Conservation (phyloP, 495 filamentous ascomycete genomes). For the Podospora appendiculata region DNA sequence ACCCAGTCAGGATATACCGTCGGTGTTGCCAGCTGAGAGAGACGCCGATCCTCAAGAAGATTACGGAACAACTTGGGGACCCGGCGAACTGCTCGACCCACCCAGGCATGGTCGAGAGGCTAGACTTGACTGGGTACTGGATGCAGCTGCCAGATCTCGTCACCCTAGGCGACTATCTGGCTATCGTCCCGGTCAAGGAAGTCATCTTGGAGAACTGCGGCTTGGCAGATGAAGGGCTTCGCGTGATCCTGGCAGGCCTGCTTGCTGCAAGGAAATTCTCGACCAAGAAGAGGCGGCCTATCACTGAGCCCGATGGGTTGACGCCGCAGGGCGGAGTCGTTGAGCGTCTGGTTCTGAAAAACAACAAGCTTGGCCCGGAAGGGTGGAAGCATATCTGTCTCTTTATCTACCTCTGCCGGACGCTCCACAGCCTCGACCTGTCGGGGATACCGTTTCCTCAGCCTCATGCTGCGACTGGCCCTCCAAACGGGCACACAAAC, state of each 20-base stretch:
- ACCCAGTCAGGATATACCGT: constrained; percentile 87
- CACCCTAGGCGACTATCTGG: constrained; percentile 87
- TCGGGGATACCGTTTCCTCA: constrained; percentile 78
- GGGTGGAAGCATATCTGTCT: constrained; percentile 89
- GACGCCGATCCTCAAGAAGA: constrained; percentile 78
- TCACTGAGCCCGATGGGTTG: constrained; percentile 23
- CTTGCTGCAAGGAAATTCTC: constrained; percentile 68
- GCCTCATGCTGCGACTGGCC: constrained; percentile 6
- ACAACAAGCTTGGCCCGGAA: constrained; percentile 77
- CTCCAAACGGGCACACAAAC: neutral
- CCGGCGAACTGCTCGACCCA: constrained; percentile 51
- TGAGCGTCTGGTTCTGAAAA: constrained; percentile 83
- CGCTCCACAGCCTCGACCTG: constrained; percentile 78
- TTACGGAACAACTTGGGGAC: constrained; percentile 77
- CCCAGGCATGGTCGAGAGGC: constrained; percentile 62
- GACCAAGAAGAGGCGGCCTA: constrained; percentile 31
- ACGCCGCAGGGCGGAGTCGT: constrained; percentile 57
- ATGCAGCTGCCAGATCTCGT: constrained; percentile 75
- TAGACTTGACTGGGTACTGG: constrained; percentile 79
- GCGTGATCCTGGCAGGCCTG: constrained; percentile 79
- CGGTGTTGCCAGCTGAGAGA: constrained; percentile 91
- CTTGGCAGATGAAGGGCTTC: constrained; percentile 74
- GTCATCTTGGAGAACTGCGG: constrained; percentile 80
- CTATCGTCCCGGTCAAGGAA: constrained; percentile 82
- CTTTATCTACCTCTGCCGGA: constrained; percentile 83